Evolutionary conservation across 768 basidiomycete genomes (phyloP).

Genomic region (Trametes cinnabarina): DNA sequence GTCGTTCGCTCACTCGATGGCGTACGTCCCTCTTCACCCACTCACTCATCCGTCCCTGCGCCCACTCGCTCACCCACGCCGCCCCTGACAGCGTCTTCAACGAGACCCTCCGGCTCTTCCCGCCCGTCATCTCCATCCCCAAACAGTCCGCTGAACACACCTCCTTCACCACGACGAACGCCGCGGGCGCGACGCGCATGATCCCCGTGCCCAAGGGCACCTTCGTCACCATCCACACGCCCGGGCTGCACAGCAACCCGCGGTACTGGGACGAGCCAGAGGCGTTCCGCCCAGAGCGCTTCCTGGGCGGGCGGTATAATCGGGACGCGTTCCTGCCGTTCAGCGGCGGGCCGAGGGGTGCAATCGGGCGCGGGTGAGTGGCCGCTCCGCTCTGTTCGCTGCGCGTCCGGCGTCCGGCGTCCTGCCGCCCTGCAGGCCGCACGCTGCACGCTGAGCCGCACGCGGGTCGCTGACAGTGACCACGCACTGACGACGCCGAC

Average conservation of each 20-base stretch:
- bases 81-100: constrained; percentile 28
- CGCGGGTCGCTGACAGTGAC: background rate
- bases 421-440: too few species aligned
- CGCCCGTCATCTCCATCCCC: constrained; percentile 28
- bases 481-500: constrained; percentile 35
- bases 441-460: constrained; percentile 27
- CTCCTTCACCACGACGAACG: constrained; percentile 25
- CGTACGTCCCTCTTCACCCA: constrained; percentile 21
- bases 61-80: background rate
- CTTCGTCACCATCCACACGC: constrained; percentile 25
- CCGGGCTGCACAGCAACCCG: constrained; percentile 36
- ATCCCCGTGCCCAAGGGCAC: constrained; percentile 31
- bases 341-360: constrained; percentile 45
- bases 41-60: background rate
- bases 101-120: constrained; percentile 36
- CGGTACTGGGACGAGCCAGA: constrained; percentile 40
- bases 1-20: constrained; percentile 20
- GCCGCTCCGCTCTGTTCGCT: too few species aligned
- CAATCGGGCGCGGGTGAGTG: constrained; percentile 42
- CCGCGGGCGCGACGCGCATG: constrained; percentile 25
- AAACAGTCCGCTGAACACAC: constrained; percentile 31
- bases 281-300: constrained; percentile 41
- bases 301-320: constrained; percentile 48
- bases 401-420: too few species aligned
- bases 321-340: constrained; percentile 57